These are phyloP conservation scores for Saccharomyces eubayanus DNA, from an alignment of 805 yeast genomes.

Conservation along the genomic window DNA sequence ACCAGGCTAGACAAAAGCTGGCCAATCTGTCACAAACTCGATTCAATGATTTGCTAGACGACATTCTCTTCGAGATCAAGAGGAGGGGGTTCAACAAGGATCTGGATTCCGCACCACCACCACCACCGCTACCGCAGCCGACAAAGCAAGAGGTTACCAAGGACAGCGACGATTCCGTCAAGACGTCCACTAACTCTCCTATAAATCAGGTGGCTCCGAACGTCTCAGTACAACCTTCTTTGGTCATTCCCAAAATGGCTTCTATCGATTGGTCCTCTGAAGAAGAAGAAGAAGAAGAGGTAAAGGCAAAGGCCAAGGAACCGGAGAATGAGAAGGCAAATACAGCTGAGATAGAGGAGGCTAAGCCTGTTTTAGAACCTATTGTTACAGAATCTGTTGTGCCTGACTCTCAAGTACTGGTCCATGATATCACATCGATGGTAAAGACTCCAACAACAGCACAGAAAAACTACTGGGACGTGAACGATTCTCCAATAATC, in stretches of 20 bases:
- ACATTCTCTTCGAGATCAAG: slow-evolving; percentile 78
- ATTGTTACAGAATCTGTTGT: not conserved
- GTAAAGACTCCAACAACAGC: not conserved
- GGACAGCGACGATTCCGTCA: slow-evolving; percentile 2
- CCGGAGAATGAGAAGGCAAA: not conserved
- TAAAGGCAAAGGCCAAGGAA: not conserved
- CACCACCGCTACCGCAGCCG: not conserved
- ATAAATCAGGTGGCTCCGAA: slow-evolving; percentile 8
- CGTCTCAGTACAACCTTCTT: slow-evolving; percentile 49
- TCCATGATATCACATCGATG: not conserved
- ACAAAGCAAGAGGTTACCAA: not conserved
- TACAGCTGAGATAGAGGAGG: not conserved
- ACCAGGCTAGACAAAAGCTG: slow-evolving; percentile 88
- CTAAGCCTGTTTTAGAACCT: not conserved
- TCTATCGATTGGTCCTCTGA: slow-evolving; percentile 83
- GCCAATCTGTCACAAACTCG: slow-evolving; percentile 74
- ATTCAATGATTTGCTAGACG: slow-evolving; percentile 85
- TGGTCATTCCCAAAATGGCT: slow-evolving; percentile 79
- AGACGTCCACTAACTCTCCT: slow-evolving; percentile 6
- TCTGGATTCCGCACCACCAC: slow-evolving; percentile 2
- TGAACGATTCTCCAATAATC: not conserved
- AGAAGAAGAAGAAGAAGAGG: slow-evolving; percentile 40
- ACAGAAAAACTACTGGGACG: not conserved
- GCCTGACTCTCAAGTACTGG: not conserved
- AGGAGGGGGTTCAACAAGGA: slow-evolving; percentile 51